A percentile compares a stretch with the other conserved stretches of the same genome.
phyloP scores from a whole-genome alignment of 23 red algal genomes.

The Gracilaria domingensis region DNA sequence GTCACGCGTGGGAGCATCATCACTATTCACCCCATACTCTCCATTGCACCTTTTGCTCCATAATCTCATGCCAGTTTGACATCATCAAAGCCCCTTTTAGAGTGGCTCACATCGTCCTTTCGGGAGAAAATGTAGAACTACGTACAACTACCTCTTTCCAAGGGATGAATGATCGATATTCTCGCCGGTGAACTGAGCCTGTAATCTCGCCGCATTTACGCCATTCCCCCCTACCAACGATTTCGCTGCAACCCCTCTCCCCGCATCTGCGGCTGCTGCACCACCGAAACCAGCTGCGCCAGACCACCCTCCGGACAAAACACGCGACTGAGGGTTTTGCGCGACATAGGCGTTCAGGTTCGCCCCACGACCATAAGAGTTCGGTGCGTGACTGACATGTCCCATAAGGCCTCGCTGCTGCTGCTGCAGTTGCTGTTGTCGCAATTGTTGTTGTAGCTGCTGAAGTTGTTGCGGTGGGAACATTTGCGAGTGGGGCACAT shows the following conservation, averaged over 20 bases:
- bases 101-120: not conserved
- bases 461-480: slow-evolving; percentile 36
- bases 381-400: not conserved
- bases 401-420: slow-evolving; percentile 27
- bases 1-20: not conserved
- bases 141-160: not conserved
- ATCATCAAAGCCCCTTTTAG: not conserved
- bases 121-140: not conserved
- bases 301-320: slow-evolving; percentile 12
- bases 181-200: slow-evolving; percentile 3
- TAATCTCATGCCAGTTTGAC: not conserved
- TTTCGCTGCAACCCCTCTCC: slow-evolving; percentile 15
- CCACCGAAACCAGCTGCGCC: not conserved
- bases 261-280: not conserved
- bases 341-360: slow-evolving; percentile 1
- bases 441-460: slow-evolving; percentile 21
- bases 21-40: not conserved
- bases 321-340: not conserved
- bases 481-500: not conserved
- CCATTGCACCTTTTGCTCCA: not conserved
- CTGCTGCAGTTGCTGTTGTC: slow-evolving; percentile 36
- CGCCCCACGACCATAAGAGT: not conserved
- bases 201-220: not conserved
- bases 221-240: slow-evolving; percentile 1
- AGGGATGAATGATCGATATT: slow-evolving; percentile 18